A percentile compares a stretch with the other conserved stretches of the same genome.
Evolutionary conservation across 345 rosid species (phyloP).

Genomic region (Noccaea caerulescens): DNA sequence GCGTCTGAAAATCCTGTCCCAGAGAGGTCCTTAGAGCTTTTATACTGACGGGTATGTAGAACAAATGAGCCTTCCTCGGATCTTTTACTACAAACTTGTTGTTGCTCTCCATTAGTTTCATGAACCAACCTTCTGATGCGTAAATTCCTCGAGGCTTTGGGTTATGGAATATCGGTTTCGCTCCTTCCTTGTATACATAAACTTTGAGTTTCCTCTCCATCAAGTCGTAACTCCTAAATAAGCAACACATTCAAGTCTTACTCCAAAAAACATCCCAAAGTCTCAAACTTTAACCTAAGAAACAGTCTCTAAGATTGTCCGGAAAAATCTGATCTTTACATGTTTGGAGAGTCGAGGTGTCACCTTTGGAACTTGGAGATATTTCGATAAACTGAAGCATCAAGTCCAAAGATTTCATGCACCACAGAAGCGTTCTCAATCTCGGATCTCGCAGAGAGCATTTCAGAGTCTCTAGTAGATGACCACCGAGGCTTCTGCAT

Average conservation of each 20-base stretch:
- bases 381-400: constrained; percentile 63
- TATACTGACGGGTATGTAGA: constrained; percentile 80
- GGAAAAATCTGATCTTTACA: no score
- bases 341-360: no score
- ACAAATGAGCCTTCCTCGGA: constrained; percentile 83
- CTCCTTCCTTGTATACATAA: constrained; percentile 82
- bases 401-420: constrained; percentile 45
- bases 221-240: constrained; percentile 72
- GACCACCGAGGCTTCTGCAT: constrained; percentile 59
- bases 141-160: constrained; percentile 76
- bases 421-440: constrained; percentile 61
- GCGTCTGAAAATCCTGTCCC: constrained; percentile 45
- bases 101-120: constrained; percentile 83
- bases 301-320: background rate
- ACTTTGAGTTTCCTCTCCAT: constrained; percentile 80
- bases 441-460: constrained; percentile 56
- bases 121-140: constrained; percentile 95
- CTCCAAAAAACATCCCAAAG: constrained; percentile 11
- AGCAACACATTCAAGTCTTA: constrained; percentile 12
- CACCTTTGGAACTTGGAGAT: constrained; percentile 72
- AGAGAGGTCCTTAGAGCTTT: constrained; percentile 56
- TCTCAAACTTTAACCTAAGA: constrained; percentile 3
- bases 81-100: constrained; percentile 72
- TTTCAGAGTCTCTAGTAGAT: constrained; percentile 65
- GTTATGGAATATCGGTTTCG: constrained; percentile 76